Base-by-base conservation (phyloP, 2,329 filamentous ascomycete species). In the Colletotrichum spinosum region DNA sequence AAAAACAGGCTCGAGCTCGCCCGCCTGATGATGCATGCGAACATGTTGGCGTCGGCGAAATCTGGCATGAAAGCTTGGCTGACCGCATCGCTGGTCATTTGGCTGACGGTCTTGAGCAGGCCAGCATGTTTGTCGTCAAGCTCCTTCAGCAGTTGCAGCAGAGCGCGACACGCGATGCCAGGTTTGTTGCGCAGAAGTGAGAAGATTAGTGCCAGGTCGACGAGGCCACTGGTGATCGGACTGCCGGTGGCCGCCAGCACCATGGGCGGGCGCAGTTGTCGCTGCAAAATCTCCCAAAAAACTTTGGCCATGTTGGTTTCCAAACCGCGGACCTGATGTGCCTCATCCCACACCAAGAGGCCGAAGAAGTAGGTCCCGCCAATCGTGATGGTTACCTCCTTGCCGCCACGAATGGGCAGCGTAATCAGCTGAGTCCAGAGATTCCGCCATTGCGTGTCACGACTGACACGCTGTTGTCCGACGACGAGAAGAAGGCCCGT, bases 271-370 rank as follows among this genome's bases (percentile, higher is more conserved):
- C 33, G 48, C 48, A n/a, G 12, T 10, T 51, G 33, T n/a, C 33
- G 33, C 15, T 25, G 6, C 33, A 51, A 51, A 10, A 51, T 37
- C 48, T 51, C 48, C 48, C 33, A 25, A 12, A 51, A 51, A n/a
- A 51, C 34, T 25, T 51, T 51, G 6, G 48, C 48, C 33, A 51
- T 51, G 33, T 25, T 51, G 6, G 25, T 51, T 8, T 51, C 48
- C 8, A 37, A 13, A 9, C 48, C 33, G 33, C 33, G 33, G 48
- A 51, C 48, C 15, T 51, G 12, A 25, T 4, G 17, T 17, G 17
- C 17, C 17, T 17, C 17, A 17, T 17, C 17, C 17, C 17, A 17
- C 17, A 17, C 17, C 17, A 17, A 17, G 17, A 17, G 17, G 17
- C 17, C 17, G 17, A 17, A 17, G 17, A 17, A 17, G 17, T 17